Base-by-base conservation (phyloP, 2,329 filamentous ascomycete genomes). In the Microdochium paspali region DNA sequence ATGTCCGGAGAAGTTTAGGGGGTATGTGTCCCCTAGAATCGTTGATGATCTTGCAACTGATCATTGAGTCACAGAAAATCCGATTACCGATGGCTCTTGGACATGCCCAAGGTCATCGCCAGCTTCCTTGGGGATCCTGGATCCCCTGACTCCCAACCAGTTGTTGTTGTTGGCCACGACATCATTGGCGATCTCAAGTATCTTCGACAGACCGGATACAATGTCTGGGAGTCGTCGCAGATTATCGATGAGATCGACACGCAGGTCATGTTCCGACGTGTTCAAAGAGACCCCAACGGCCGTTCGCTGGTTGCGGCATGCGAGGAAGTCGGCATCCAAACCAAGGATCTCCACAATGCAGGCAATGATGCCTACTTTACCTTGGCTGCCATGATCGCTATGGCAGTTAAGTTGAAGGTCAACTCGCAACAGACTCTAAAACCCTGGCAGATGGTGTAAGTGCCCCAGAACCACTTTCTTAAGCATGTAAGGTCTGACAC, bases 351-450 rank as follows among this genome's bases (percentile, higher is more conserved):
- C n/a, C 90, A 95, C 64, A 95, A 95, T 58, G 90, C 84, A 0
- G 82, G 90, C 2, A 95, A 95, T 54, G 90, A 95, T 60, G 89
- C 90, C 0, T 76, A 82, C 1, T 93, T 85, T 61, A 91, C 88
- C 0, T 66, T 95, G 52, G 81, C 84, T 51, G 84, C 81, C 7
- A 77, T 93, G 72, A 62, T 95, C 6, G 78, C 69, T 4, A 76
- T 88, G 50, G 73, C 72, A 31, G 80, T 54, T 60, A 65, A 42
- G 64, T 53, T 51, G 52, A 59, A 51, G 44, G 44, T 49, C 9
- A 49, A 53, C 9, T 50, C 47, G 4, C 44, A 44, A 20, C 35
- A 40, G 18, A 9, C 15, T 21, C 18, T 21, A 15, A 40, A 21
- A 21, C 35, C 35, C 35, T 40, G 35, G 35, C 35, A 40, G 35